A percentile compares a stretch with the other conserved stretches of the same genome.
Evolutionary conservation across 176 grass and related monocot species (phyloP).

Genomic region (Tuctoria greenei): DNA sequence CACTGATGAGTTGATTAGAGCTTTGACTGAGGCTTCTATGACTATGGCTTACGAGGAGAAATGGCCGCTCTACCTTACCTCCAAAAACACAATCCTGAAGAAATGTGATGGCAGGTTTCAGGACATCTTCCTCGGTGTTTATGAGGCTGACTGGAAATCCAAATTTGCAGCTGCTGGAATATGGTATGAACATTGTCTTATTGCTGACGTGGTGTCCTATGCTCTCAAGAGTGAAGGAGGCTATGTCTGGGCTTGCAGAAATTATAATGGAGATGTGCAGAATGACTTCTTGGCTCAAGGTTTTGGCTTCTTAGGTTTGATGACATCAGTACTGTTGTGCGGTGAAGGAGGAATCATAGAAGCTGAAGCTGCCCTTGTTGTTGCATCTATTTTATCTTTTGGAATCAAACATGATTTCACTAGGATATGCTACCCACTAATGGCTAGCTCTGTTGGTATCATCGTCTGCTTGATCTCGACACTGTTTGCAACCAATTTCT

Average conservation of each 20-base stretch:
- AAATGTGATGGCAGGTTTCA: slow-evolving; percentile 99
- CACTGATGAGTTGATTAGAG: slow-evolving; percentile 87
- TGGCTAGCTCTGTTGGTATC: no score
- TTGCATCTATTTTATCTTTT: no score
- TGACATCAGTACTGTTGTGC: slow-evolving; percentile 97
- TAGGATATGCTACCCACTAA: no score
- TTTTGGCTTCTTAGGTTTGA: slow-evolving; percentile 94
- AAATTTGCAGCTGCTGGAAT: slow-evolving; percentile 90
- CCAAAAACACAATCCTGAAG: slow-evolving; percentile 98
- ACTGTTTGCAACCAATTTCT: no score
- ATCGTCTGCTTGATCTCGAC: no score
- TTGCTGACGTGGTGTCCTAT: slow-evolving; percentile 99
- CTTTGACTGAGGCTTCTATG: slow-evolving; percentile 91
- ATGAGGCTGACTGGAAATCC: slow-evolving; percentile 87
- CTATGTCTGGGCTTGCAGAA: slow-evolving; percentile 99
- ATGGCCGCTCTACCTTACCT: slow-evolving; percentile 95
- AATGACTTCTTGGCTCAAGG: slow-evolving; percentile 99
- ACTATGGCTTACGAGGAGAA: slow-evolving; percentile 87
- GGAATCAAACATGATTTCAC: no score
- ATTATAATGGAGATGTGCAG: slow-evolving; percentile 97
- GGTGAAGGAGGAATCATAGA: no score
- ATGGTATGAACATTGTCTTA: slow-evolving; percentile 97
- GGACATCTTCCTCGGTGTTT: slow-evolving; percentile 97
- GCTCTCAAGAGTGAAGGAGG: no score
- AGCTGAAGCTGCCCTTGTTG: no score